Evolutionary conservation across 176 grass and related monocot species (phyloP), one percentile per base, ranked within the genome.

Genomic region (Avena atlantica): DNA sequence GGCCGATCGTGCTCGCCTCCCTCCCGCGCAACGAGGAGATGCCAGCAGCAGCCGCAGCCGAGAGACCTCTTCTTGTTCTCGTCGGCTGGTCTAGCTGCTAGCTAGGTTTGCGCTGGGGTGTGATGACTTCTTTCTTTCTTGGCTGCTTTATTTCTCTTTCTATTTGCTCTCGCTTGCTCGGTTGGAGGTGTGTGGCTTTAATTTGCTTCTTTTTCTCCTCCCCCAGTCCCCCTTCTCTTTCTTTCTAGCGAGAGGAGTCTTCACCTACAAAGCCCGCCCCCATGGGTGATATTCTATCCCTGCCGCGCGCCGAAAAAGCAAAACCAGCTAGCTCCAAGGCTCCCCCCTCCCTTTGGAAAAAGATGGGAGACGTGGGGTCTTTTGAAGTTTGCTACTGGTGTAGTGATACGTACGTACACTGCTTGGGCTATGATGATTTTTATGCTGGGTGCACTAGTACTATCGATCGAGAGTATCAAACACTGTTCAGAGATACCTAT

Each of bases 281-380:
- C 80, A 80, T 69, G 68, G 78, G 83, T 95, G 90, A 89, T 97
- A 97, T 97, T 94, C 88, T 86, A 83, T 87, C 88, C 88, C 72
- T 61, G 86, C 50, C 4, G 20, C 57, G 84, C 55, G 16, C 45
- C 8, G 74, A 61, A 88, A 66, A 88, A 85, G 78, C 56, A 81
- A 81, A 87, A 17, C 76, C 82, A 66, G 61, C 76, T 31, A 34
- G 3, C 31, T 89, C 68, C 64, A 88, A 90, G 73, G 82, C 85
- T 81, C 31, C 58, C 60, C 51, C 42, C 52, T 55, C 15, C 69
- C 81, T 93, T 90, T 90, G 16, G 44, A 47, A 89, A 94, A 92
- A 89, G 80, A 90, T 70, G 37, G 34, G 48, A 69, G 76, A 67
- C 82, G 78, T 76, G 49, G 62, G 20, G 5, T 58, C 75, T 82